Evolutionary conservation across 2,329 filamentous ascomycete genomes (phyloP), one percentile per base, ranked within the genome.

Genomic region (Emmonsia crescens): DNA sequence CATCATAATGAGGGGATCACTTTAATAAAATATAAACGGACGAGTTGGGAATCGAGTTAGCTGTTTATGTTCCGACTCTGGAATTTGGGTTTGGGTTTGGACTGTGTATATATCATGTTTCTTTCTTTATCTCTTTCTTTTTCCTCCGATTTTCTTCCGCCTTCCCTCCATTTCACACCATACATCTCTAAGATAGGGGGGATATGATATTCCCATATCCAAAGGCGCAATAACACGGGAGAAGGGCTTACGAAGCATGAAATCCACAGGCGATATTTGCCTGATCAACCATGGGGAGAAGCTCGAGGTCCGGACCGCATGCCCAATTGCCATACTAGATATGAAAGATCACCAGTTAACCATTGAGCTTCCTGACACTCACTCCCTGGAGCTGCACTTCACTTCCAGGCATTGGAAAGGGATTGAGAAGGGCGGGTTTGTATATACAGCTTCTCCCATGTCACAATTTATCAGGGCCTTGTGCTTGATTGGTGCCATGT

Each of bases 1-100:
- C 56, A 80, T 74, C 84, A 87, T 88, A 60, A 86, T 84, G n/a
- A 83, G 68, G 0, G 85, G 84, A 63, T 88, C 85, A 48, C 83
- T 81, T 10, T 44, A 31, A 36, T n/a, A 31, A 0, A 36, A 12
- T 8, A 36, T 21, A 46, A 8, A 33, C 5, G 52, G 60, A 27
- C 9, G 19, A 40, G 56, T 36, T 29, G 48, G 38, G 4, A 44
- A 3, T 27, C 21, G 14, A 55, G 5, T 55, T 48, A 51, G 48
- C 29, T 31, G 8, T 29, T 38, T 19, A 24, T 48, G 14, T 24
- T 42, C 16, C n/a, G 3, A 12, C 36, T 8, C 2, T 21, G 5
- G 33, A 9, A 21, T 19, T 54, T 16, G 9, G 19, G 5, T 8
- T 42, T 48, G 59, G 31, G 16, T 52, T 60, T 55, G 60, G 12